A percentile compares a stretch with the other conserved stretches of the same genome.
These are phyloP conservation scores for Yarrowia sp. DNA, from an alignment of 805 yeast species.

Conservation along the genomic window DNA sequence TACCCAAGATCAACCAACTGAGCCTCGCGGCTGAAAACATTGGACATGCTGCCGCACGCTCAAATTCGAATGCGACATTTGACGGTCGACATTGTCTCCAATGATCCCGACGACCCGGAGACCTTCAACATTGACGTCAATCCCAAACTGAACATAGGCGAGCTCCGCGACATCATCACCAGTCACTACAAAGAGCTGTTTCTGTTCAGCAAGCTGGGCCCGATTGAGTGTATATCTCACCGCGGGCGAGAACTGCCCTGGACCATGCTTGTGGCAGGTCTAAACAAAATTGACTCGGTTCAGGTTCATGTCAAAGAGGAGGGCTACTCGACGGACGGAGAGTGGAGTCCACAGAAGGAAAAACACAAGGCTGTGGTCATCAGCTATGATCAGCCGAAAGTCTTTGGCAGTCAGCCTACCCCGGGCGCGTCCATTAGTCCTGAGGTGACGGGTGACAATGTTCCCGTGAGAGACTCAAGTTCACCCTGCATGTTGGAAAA, in stretches of 20 bases:
- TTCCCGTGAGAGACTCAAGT: background rate
- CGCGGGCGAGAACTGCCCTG: background rate
- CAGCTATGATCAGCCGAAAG: background rate
- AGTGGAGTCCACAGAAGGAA: background rate
- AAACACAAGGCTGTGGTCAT: background rate
- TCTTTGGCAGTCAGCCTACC: background rate
- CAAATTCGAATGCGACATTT: conserved; percentile 5
- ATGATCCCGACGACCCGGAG: conserved; percentile 7
- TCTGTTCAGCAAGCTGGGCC: conserved; percentile 4
- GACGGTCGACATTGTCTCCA: background rate
- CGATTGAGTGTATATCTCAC: background rate
- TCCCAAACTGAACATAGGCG: background rate
- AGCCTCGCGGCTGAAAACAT: too few species aligned
- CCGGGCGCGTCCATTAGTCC: background rate
- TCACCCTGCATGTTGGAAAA: background rate
- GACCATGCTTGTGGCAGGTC: conserved; percentile 16
- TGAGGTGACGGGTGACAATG: background rate
- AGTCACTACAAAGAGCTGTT: background rate
- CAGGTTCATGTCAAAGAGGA: background rate
- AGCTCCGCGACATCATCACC: background rate
- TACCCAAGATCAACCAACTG: too few species aligned
- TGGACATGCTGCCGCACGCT: too few species aligned
- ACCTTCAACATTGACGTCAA: conserved; percentile 6
- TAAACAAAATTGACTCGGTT: background rate
- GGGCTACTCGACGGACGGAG: background rate